Evolutionary conservation across 2,329 filamentous ascomycete genomes (phyloP).

Genomic region (Aspergillus neotritici): DNA sequence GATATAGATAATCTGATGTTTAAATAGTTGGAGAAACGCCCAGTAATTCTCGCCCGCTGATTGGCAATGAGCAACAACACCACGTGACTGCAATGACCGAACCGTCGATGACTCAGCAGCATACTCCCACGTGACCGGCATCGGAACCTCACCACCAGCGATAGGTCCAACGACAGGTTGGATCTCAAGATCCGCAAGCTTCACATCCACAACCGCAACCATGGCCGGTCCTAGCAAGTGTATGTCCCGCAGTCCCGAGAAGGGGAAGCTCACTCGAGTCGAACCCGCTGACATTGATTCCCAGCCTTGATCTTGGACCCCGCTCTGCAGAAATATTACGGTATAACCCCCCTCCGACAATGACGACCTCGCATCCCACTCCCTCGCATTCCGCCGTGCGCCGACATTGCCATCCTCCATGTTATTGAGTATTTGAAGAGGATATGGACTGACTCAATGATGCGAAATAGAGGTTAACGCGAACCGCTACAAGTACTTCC

Average conservation of each 20-base stretch:
- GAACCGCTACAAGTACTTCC: slow-evolving; percentile 90
- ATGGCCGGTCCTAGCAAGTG: slow-evolving; percentile 51
- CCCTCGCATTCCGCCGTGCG: slow-evolving; percentile 2
- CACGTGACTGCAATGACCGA: slow-evolving; percentile 6
- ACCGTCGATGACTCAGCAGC: background rate
- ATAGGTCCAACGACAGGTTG: background rate
- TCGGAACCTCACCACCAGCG: slow-evolving; percentile 3
- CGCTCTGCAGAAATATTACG: slow-evolving; percentile 46
- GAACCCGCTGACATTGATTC: slow-evolving; percentile 39
- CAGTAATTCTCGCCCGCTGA: background rate
- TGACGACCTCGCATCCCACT: slow-evolving; percentile 1
- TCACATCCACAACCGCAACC: slow-evolving; percentile 20
- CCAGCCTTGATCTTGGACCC: slow-evolving; percentile 40
- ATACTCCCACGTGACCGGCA: slow-evolving; percentile 1
- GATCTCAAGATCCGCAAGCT: background rate
- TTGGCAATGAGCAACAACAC: background rate
- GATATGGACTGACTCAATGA: slow-evolving; percentile 2
- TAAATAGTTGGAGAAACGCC: background rate
- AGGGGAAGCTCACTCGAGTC: background rate
- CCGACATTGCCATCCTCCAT: background rate
- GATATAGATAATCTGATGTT: background rate
- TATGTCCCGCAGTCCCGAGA: slow-evolving; percentile 19
- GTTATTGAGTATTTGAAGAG: background rate
- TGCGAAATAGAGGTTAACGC: slow-evolving; percentile 63
- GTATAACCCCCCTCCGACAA: slow-evolving; percentile 32